phyloP scores from a whole-genome alignment of 2,329 filamentous ascomycete species.

The Rhynchosporium graminicola region DNA sequence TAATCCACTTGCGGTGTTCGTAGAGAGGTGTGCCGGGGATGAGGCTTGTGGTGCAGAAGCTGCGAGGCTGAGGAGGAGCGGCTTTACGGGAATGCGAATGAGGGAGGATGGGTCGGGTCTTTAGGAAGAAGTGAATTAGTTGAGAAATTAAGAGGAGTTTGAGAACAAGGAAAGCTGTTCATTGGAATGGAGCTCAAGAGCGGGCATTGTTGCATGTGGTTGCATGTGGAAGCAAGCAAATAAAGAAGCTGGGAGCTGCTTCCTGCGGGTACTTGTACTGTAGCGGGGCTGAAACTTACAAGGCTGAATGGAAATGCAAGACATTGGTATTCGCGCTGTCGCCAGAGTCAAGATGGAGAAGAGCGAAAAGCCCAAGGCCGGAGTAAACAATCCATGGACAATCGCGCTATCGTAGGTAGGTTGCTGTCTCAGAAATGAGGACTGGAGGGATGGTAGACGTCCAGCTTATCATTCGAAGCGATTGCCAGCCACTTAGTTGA shows the following conservation, averaged over 20 bases:
- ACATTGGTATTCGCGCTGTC: background rate
- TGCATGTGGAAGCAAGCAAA: background rate
- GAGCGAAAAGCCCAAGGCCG: background rate
- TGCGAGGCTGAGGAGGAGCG: slow-evolving; percentile 3
- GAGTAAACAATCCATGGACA: background rate
- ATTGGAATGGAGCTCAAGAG: background rate
- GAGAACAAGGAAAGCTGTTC: background rate
- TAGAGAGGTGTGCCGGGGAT: slow-evolving; percentile 4
- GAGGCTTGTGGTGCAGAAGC: slow-evolving; percentile 9
- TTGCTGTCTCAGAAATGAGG: no score
- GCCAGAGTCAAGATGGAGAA: slow-evolving; percentile 3
- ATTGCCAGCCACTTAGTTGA: background rate
- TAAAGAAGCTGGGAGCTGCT: slow-evolving; percentile 2
- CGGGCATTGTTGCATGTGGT: background rate
- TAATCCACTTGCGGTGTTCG: slow-evolving; percentile 9
- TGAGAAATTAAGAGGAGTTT: background rate
- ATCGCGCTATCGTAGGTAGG: background rate
- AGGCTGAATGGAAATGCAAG: slow-evolving; percentile 21
- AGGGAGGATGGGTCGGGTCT: slow-evolving; percentile 16
- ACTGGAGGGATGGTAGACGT: background rate
- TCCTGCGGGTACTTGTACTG: slow-evolving; percentile 3
- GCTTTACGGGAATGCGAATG: slow-evolving; percentile 11
- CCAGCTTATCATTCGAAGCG: background rate
- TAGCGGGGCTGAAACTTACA: slow-evolving; percentile 21
- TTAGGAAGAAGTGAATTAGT: slow-evolving; percentile 15